Evolutionary conservation across 805 yeast genomes (phyloP), one percentile per base, ranked within the genome.

Genomic region (Wickerhamiella bombiphila): DNA sequence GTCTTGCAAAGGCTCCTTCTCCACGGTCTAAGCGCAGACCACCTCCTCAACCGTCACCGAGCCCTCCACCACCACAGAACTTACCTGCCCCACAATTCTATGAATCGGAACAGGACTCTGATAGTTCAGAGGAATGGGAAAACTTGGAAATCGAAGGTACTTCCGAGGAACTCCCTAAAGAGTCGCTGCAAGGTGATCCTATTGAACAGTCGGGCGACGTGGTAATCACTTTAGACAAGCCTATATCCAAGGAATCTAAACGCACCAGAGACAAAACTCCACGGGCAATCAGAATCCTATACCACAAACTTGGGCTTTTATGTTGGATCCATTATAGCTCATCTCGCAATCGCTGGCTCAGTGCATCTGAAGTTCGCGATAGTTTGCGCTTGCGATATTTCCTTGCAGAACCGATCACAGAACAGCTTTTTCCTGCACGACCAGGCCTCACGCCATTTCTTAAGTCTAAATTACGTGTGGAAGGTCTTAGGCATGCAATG

Each of bases 311-410:
- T 36, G 68, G 72, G 41, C 47, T 88, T 2, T 60, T 70, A 13
- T 56, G 68, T 18, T 69, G 82, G 71, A 55, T 80, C 38, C 52
- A 68, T 2, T 93, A 81, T 53, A 91, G 85, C 0, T 63, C 64
- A 0, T 49, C 72, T 2, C 65, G 94, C 19, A 88, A 86, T 52
- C 46, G 58, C 5, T 86, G 95, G 95, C 68, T 83, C 42, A 71
- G 70, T 41, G 70, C 72, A 43, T 49, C 52, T 1, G 42, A 45
- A 2, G 50, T 80, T 0, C 62, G 66, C 14, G 37, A 47, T 14
- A 45, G 8, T 9, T 9, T 25, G 1, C 16, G 48, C 7, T 55
- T 83, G 11, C 54, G 63, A 18, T 57, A 57, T 13, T 47, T 66
- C 2, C 62, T 81, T 0, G 74, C 91, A 0, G 56, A 58, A 0